Evolutionary conservation across 73 alveolate genomes (phyloP).

Genomic region (Stentor roeselii): DNA sequence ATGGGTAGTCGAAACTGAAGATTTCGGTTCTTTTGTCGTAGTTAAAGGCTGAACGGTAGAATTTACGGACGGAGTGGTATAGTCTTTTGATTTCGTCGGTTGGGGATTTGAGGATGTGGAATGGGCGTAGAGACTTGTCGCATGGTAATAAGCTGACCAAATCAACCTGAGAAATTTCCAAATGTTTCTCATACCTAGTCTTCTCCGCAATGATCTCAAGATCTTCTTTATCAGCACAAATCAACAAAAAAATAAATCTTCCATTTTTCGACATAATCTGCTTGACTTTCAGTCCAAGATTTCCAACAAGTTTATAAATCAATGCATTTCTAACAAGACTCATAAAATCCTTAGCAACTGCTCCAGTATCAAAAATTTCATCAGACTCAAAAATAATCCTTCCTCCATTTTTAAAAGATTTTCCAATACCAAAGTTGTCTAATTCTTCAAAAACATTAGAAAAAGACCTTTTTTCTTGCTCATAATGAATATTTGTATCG

Average conservation of each 20-base stretch:
- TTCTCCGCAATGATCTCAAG: slow-evolving; percentile 33
- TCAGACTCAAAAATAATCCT: not conserved
- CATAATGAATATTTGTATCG: not conserved
- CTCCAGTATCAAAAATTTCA: slow-evolving; percentile 4
- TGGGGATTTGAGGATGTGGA: slow-evolving; percentile 12
- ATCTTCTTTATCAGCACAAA: slow-evolving; percentile 34
- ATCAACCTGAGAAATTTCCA: slow-evolving; percentile 35
- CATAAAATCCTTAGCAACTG: not conserved
- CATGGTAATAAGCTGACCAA: slow-evolving; percentile 35
- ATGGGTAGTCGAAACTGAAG: not conserved
- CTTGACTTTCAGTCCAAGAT: slow-evolving; percentile 24
- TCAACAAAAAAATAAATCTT: slow-evolving; percentile 16
- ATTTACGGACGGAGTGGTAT: not conserved
- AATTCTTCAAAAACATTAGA: not conserved
- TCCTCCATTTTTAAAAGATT: not conserved
- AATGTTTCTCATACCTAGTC: slow-evolving; percentile 22
- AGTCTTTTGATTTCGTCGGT: not conserved
- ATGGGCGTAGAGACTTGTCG: slow-evolving; percentile 31
- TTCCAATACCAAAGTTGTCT: not conserved
- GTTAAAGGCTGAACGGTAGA: not conserved
- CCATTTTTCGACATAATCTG: slow-evolving; percentile 32
- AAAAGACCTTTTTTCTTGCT: not conserved
- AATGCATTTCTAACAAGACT: slow-evolving; percentile 18
- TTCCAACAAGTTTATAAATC: not conserved
- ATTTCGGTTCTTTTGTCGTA: not conserved